Evolutionary conservation across 129 eudicot genomes (phyloP).

Genomic region (carrot (Daucus carota)): DNA sequence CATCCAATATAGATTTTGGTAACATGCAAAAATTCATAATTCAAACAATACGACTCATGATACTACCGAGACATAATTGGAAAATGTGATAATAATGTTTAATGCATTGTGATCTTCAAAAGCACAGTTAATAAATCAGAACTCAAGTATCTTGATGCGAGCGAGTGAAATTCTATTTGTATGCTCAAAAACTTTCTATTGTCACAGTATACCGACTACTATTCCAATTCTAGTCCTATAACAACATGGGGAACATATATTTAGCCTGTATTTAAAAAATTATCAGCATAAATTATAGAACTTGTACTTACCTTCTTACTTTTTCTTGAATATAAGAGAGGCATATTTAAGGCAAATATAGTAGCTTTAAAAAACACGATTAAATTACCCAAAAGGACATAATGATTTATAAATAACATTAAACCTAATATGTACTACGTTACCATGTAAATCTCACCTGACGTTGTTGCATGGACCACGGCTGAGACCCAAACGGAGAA

Average conservation of each 20-base stretch:
- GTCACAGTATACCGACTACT: neutral
- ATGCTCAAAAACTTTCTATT: neutral
- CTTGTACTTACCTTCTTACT: neutral
- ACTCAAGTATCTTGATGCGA: neutral
- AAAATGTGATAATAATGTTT: neutral
- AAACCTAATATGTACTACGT: neutral
- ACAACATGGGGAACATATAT: neutral
- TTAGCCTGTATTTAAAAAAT: neutral
- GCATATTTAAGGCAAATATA: neutral
- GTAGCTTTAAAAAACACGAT: neutral
- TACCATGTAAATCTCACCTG: constrained; percentile 40
- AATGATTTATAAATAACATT: neutral
- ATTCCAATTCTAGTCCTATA: neutral
- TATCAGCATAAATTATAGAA: neutral
- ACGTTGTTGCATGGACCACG: constrained; percentile 67
- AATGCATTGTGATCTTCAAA: neutral
- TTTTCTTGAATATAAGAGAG: neutral
- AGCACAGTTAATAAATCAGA: neutral
- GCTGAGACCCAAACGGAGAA: constrained; percentile 40
- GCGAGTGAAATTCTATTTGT: neutral
- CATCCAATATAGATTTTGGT: neutral
- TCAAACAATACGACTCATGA: neutral
- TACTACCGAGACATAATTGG: neutral
- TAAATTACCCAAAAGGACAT: neutral
- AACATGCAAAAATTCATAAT: neutral